phyloP scores from a whole-genome alignment of 441 rosid genomes.

The Mallotus repandus region DNA sequence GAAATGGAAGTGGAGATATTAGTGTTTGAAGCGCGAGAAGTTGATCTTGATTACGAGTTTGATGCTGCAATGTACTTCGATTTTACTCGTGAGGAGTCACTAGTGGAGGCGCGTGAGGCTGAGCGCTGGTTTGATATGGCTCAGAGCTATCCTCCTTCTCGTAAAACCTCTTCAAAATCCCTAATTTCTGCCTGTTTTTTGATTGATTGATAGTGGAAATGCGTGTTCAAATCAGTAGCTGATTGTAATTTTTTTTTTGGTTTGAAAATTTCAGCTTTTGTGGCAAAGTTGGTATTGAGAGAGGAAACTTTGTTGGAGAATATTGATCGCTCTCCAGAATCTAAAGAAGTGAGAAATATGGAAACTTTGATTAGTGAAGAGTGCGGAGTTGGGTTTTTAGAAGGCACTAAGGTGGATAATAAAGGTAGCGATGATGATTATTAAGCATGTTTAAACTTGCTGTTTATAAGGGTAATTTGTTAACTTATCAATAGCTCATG shows the following conservation, averaged over 20 bases:
- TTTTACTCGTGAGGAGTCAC: conserved; percentile 64
- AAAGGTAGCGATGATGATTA: conserved; percentile 35
- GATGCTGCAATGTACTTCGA: conserved; percentile 83
- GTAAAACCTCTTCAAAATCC: conserved; percentile 45
- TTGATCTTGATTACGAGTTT: conserved; percentile 84
- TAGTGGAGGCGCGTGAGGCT: conserved; percentile 56
- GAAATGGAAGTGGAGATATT: conserved; percentile 47
- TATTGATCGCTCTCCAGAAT: too few species aligned
- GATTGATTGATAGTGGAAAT: neutral
- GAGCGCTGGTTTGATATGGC: conserved; percentile 81
- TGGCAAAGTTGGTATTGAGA: conserved; percentile 52
- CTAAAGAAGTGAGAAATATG: neutral
- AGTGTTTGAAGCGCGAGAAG: conserved; percentile 60
- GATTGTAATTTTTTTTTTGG: neutral
- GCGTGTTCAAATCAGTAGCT: neutral
- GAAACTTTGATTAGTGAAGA: conserved; percentile 30
- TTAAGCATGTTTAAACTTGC: conserved; percentile 2
- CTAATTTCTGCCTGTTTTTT: conserved; percentile 9
- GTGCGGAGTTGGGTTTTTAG: conserved; percentile 23
- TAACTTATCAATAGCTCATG: neutral
- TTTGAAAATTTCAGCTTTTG: conserved; percentile 54
- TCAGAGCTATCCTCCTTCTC: conserved; percentile 72
- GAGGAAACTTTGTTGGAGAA: conserved; percentile 29
- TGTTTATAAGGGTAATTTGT: neutral
- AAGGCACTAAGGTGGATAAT: conserved; percentile 25